Conservation (phyloP, 1,284 basidiomycete species). For the Polyporus tsugae region DNA sequence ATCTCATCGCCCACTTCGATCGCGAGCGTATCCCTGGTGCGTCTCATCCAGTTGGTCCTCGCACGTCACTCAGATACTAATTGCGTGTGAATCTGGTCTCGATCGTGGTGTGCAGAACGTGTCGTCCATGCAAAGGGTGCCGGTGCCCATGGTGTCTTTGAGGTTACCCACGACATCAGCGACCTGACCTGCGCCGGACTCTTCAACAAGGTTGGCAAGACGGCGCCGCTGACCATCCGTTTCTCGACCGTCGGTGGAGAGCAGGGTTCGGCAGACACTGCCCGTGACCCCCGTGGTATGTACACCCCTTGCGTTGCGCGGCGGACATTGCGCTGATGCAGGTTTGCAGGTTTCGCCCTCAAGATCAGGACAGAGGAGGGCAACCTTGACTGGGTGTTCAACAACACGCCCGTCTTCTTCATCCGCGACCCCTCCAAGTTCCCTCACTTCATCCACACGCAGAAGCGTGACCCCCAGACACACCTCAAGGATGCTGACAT, state of each 20-base stretch:
- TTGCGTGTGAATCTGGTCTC: not conserved
- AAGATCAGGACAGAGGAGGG: conserved; percentile 92
- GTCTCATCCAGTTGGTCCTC: conserved; percentile 18
- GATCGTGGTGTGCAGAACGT: conserved; percentile 44
- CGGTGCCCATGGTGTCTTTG: conserved; percentile 93
- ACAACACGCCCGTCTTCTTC: conserved; percentile 94
- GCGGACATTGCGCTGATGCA: not conserved
- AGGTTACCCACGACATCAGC: conserved; percentile 83
- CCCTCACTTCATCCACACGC: conserved; percentile 95
- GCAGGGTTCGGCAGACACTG: conserved; percentile 88
- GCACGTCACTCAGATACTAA: not conserved
- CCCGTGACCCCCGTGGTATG: conserved; percentile 85
- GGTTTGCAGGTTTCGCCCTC: conserved; percentile 72
- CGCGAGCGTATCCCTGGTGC: conserved; percentile 89
- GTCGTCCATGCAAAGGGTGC: conserved; percentile 84
- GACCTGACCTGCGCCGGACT: conserved; percentile 82
- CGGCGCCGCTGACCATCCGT: conserved; percentile 76
- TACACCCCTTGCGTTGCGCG: not conserved
- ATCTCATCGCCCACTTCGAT: conserved; percentile 91
- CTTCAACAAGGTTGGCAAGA: conserved; percentile 77
- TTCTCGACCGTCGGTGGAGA: conserved; percentile 94
- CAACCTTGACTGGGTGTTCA: conserved; percentile 92
- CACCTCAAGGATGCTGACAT: conserved; percentile 85
- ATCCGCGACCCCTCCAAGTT: conserved; percentile 86
- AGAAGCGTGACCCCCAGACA: conserved; percentile 92